Evolutionary conservation across 768 basidiomycete species (phyloP).

Genomic region (Tephrocybe sp.): DNA sequence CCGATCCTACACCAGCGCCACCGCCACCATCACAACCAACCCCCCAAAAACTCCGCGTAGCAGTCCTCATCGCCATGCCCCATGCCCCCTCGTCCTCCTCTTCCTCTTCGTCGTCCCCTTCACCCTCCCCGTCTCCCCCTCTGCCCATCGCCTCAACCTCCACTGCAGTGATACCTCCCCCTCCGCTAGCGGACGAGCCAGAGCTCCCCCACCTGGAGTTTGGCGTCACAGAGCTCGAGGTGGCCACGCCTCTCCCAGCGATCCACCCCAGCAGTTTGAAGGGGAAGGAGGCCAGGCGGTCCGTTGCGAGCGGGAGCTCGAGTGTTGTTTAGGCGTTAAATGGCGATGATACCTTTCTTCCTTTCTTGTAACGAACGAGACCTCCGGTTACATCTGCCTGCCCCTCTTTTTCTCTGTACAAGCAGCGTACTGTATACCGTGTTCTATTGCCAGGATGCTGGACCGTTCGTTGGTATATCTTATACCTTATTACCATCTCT

Average conservation of each 20-base stretch:
- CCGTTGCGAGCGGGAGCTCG: constrained; percentile 11
- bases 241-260: neutral
- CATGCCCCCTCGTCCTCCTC: constrained; percentile 1
- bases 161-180: neutral
- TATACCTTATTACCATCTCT: no score
- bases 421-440: no score
- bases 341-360: no score
- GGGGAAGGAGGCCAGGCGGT: constrained; percentile 2
- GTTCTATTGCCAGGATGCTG: no score
- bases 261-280: no score
- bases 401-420: no score
- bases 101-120: constrained; percentile 8
- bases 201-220: constrained; percentile 32
- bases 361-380: no score
- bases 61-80: constrained; percentile 33
- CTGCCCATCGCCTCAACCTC: neutral
- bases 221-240: constrained; percentile 27
- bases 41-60: constrained; percentile 20
- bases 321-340: neutral
- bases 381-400: no score
- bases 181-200: constrained; percentile 10
- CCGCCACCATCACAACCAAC: neutral
- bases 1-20: neutral
- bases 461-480: no score
- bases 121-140: constrained; percentile 3